Evolutionary conservation across 768 basidiomycete genomes (phyloP).

Genomic region (Pleurotus salmoneostramineus): DNA sequence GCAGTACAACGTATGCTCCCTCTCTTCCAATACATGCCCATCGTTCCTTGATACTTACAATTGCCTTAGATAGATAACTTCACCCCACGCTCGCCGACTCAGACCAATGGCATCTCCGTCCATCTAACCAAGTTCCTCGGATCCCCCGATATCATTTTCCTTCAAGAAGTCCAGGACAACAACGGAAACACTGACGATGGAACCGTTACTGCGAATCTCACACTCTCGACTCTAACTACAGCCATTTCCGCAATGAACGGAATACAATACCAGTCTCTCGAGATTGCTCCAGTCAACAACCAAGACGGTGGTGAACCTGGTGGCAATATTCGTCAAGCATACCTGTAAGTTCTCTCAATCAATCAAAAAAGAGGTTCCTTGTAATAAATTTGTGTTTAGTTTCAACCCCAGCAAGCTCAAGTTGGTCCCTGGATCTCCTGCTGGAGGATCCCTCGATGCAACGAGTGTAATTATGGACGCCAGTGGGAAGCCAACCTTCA

Average conservation of each 20-base stretch:
- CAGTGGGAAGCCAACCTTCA: conserved; percentile 32
- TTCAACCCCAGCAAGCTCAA: conserved; percentile 48
- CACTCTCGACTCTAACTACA: conserved; percentile 43
- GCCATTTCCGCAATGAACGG: conserved; percentile 41
- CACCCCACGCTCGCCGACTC: conserved; percentile 41
- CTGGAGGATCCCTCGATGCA: conserved; percentile 44
- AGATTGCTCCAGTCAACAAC: conserved; percentile 48
- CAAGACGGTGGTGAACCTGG: conserved; percentile 60
- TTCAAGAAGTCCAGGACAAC: conserved; percentile 66
- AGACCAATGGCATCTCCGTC: conserved; percentile 36
- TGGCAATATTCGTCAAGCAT: conserved; percentile 60
- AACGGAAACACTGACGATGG: conserved; percentile 50
- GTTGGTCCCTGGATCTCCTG: conserved; percentile 39
- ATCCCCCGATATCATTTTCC: conserved; percentile 57
- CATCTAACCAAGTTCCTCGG: conserved; percentile 48
- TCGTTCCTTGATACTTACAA: conserved; percentile 1
- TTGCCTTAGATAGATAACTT: conserved; percentile 50
- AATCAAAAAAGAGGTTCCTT: too few relatives aligned
- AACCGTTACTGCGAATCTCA: conserved; percentile 49
- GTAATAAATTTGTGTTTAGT: conserved; percentile 10
- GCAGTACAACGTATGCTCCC: conserved; percentile 50
- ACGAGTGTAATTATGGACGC: conserved; percentile 24
- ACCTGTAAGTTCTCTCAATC: conserved; percentile 32
- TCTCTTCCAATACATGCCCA: background rate
- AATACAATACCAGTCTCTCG: conserved; percentile 43